Evolutionary conservation across 2,329 filamentous ascomycete species (phyloP), one percentile per base, ranked within the genome.

Genomic region (Penicillium sp.): DNA sequence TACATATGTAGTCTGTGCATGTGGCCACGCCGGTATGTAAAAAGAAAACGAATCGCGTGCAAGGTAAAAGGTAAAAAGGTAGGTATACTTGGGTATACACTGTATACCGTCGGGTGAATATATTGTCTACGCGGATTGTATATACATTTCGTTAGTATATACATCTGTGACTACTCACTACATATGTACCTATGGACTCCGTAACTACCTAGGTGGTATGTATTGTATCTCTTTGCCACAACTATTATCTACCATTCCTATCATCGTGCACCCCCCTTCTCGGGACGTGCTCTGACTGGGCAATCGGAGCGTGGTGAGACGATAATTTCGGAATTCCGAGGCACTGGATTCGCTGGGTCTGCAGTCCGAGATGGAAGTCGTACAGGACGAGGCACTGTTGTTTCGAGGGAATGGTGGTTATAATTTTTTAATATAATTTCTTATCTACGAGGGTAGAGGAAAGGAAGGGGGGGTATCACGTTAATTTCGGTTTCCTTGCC

Each of bases 241-340:
- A 34, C 44, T 4, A 18, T 14, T 22, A n/a, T 20, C 39, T 14
- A 10, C 31, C 26, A 18, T 29, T 40, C 24, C 2, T 22, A 35
- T 18, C 29, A 46, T 20, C 31, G 11, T 24, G 13, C 11, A 53
- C 34, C 37, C 40, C 40, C 29, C 22, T 32, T 44, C 32, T 45
- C 39, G 39, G 53, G 53, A 29, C 18, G 54, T 53, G 37, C 37
- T 53, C 32, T 34, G 24, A 42, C 48, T 44, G 54, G 50, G 22
- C 9, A 37, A 53, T 24, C 9, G 50, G 50, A 18, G 55, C 45
- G 38, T 50, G 50, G 51, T 55, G 51, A 54, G 55, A 57, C 51
- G 55, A 38, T 44, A 45, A 55, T 45, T 55, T 57, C 51, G 51
- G 55, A 57, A 57, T 57, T 57, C 55, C 55, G 55, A 57, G 45